Evolutionary conservation across 257 asterid species (phyloP).

Genomic region (Scutellaria baicalensis): DNA sequence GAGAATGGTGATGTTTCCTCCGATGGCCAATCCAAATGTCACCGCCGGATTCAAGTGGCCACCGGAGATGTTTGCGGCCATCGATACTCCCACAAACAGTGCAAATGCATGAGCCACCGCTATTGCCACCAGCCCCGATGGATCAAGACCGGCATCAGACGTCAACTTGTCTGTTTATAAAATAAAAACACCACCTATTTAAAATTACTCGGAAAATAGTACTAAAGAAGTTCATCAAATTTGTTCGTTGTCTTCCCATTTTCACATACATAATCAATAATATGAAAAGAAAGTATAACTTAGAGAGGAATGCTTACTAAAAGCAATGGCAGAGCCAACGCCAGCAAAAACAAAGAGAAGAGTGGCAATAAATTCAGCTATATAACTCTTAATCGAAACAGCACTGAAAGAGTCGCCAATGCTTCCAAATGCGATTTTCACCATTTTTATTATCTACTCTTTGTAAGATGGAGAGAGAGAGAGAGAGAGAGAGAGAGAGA

Average conservation of each 20-base stretch:
- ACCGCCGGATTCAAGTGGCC: constrained; percentile 85
- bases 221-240: no score
- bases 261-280: no score
- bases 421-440: constrained; percentile 61
- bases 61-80: constrained; percentile 72
- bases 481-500: no score
- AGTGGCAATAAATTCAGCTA: constrained; percentile 71
- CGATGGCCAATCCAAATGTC: constrained; percentile 68
- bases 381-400: constrained; percentile 38
- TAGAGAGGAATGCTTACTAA: constrained; percentile 23
- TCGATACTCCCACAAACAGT: constrained; percentile 65
- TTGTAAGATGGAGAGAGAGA: neutral
- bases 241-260: no score
- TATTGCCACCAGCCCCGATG: constrained; percentile 61
- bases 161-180: constrained; percentile 38
- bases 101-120: constrained; percentile 79
- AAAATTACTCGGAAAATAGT: neutral
- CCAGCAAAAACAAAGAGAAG: constrained; percentile 77
- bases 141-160: constrained; percentile 42
- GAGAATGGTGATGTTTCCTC: constrained; percentile 67
- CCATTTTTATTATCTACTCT: constrained; percentile 37
- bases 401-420: constrained; percentile 56
- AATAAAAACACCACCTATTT: neutral
- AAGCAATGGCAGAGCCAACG: constrained; percentile 81
- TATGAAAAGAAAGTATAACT: neutral